Evolutionary conservation across 2,329 filamentous ascomycete species (phyloP).

Genomic region (Fusarium sp.): DNA sequence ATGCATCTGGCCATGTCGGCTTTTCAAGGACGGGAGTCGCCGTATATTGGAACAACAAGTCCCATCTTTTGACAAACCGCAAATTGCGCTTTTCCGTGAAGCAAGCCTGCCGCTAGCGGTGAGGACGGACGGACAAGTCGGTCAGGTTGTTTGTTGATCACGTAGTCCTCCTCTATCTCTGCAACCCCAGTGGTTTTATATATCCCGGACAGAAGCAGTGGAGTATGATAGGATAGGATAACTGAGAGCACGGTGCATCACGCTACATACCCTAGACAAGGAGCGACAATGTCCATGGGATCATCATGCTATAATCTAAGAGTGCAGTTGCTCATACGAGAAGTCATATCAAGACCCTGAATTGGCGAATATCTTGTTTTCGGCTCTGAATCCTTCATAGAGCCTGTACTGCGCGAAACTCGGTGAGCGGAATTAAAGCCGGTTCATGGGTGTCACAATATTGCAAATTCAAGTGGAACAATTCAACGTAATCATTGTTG

Average conservation of each 20-base stretch:
- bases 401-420: not conserved
- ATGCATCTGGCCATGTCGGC: slow-evolving; percentile 28
- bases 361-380: not conserved
- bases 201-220: slow-evolving; percentile 7
- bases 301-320: not conserved
- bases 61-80: not conserved
- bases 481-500: slow-evolving; percentile 9
- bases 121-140: not conserved
- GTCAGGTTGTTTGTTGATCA: not conserved
- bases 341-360: slow-evolving; percentile 4
- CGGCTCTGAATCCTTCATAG: not conserved
- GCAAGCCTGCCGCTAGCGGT: not conserved
- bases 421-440: not conserved
- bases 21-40: slow-evolving; percentile 16
- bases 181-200: slow-evolving; percentile 4
- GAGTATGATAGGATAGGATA: not conserved
- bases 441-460: not conserved
- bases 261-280: slow-evolving; percentile 1
- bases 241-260: not conserved
- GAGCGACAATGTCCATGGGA: not conserved
- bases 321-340: slow-evolving; percentile 11
- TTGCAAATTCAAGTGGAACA: not conserved
- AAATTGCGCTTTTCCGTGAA: not conserved
- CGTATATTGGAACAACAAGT: not conserved
- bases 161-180: not conserved